A percentile compares a stretch with the other conserved stretches of the same genome.
phyloP scores from a whole-genome alignment of 495 filamentous ascomycete genomes.

The Daldinia grandis region DNA sequence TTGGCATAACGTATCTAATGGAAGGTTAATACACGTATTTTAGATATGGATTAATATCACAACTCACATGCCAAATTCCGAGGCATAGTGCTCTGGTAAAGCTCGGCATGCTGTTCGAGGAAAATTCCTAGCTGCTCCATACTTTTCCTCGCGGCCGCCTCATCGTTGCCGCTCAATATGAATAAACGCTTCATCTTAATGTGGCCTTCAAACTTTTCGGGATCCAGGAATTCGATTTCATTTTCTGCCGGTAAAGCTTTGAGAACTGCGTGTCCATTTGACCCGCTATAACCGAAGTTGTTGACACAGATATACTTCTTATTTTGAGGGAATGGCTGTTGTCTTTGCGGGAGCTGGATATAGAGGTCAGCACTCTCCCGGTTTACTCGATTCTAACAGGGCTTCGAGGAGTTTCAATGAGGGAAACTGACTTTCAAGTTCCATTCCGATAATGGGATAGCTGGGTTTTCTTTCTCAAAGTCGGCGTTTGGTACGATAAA shows the following conservation, averaged over 20 bases:
- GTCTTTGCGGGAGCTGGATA: conserved; percentile 41
- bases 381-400: neutral
- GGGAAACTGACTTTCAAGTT: conserved; percentile 48
- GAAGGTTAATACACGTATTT: neutral
- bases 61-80: conserved; percentile 49
- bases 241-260: conserved; percentile 31
- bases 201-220: conserved; percentile 33
- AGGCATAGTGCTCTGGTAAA: conserved; percentile 54
- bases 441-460: conserved; percentile 58
- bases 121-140: conserved; percentile 49
- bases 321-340: conserved; percentile 47
- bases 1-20: conserved; percentile 51
- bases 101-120: conserved; percentile 56
- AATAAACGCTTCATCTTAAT: conserved; percentile 39
- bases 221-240: conserved; percentile 32
- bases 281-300: conserved; percentile 53
- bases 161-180: conserved; percentile 41
- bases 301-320: conserved; percentile 55
- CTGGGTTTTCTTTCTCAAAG: conserved; percentile 63
- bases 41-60: neutral
- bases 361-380: conserved; percentile 11
- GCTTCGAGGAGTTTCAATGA: neutral
- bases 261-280: conserved; percentile 35
- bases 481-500: conserved; percentile 59
- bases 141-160: conserved; percentile 34